Conservation (phyloP, 768 basidiomycete genomes). For the Russula vinacea region DNA sequence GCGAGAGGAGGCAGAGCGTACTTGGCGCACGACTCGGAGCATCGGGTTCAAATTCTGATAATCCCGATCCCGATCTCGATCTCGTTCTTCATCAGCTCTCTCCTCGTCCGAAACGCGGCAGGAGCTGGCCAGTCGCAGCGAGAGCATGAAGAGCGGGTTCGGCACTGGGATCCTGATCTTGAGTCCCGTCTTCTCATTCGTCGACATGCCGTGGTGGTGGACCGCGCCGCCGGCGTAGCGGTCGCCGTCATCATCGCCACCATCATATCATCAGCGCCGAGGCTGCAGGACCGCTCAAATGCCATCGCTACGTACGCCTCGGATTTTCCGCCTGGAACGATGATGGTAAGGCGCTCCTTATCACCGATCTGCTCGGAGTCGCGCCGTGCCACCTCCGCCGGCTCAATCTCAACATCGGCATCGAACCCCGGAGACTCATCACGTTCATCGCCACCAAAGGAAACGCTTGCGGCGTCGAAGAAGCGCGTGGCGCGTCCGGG, state of each 20-base stretch:
- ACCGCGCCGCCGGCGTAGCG: neutral
- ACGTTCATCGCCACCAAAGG: neutral
- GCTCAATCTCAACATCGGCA: constrained; percentile 19
- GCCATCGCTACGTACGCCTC: constrained; percentile 26
- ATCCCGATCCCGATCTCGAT: neutral
- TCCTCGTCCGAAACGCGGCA: constrained; percentile 14
- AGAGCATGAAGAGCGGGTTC: constrained; percentile 22
- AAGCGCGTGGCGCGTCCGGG: neutral
- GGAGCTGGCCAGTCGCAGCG: constrained; percentile 11
- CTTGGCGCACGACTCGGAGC: neutral
- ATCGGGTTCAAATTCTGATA: neutral
- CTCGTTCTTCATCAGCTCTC: neutral
- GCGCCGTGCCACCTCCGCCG: neutral
- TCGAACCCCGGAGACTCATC: constrained; percentile 18
- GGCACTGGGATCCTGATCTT: constrained; percentile 24
- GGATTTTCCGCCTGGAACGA: constrained; percentile 25
- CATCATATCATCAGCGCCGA: neutral
- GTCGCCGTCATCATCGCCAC: neutral
- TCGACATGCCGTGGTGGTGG: constrained; percentile 1
- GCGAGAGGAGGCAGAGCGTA: neutral
- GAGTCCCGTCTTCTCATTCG: constrained; percentile 16
- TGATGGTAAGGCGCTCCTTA: constrained; percentile 23
- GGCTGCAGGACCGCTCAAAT: constrained; percentile 24
- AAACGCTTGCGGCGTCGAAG: neutral
- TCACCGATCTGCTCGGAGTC: neutral